These are phyloP conservation scores for Spathaspora sp. DNA, from an alignment of 1,139 yeast genomes.

Conservation along the genomic window DNA sequence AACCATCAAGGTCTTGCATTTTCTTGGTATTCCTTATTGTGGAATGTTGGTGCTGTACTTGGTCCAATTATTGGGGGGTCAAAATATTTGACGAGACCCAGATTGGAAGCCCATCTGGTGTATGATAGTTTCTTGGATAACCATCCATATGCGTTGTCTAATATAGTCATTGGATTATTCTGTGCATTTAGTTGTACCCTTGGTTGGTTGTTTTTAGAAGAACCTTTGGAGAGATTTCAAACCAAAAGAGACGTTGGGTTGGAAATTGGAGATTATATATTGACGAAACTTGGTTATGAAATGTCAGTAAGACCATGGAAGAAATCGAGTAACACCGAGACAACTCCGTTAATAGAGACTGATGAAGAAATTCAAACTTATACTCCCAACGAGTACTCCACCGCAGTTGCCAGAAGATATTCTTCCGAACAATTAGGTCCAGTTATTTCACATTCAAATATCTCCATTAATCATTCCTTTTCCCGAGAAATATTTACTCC, in stretches of 20 bases:
- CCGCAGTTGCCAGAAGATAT: constrained; percentile 41
- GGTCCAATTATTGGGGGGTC: constrained; percentile 56
- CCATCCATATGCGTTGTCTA: constrained; percentile 61
- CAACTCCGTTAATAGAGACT: constrained; percentile 36
- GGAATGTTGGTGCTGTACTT: constrained; percentile 53
- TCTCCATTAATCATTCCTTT: constrained; percentile 11
- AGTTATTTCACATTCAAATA: constrained; percentile 9
- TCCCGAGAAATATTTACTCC: constrained; percentile 24
- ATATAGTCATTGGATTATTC: constrained; percentile 49
- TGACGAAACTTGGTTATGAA: constrained; percentile 30
- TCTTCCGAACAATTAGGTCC: constrained; percentile 26
- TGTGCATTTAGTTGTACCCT: constrained; percentile 40
- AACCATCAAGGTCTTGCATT: constrained; percentile 63
- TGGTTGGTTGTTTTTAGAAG: constrained; percentile 34
- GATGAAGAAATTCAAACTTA: constrained; percentile 20
- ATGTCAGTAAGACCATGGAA: constrained; percentile 37
- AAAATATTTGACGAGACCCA: constrained; percentile 29
- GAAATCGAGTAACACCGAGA: constrained; percentile 40
- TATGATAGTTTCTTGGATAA: constrained; percentile 8
- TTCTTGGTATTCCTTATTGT: constrained; percentile 57
- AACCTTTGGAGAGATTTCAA: constrained; percentile 31
- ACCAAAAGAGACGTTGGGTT: constrained; percentile 49
- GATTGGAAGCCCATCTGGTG: constrained; percentile 7
- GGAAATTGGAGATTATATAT: constrained; percentile 49
- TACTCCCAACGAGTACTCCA: constrained; percentile 34